phyloP scores from a whole-genome alignment of 1,139 yeast genomes.

The Candida buenavistaensis region DNA sequence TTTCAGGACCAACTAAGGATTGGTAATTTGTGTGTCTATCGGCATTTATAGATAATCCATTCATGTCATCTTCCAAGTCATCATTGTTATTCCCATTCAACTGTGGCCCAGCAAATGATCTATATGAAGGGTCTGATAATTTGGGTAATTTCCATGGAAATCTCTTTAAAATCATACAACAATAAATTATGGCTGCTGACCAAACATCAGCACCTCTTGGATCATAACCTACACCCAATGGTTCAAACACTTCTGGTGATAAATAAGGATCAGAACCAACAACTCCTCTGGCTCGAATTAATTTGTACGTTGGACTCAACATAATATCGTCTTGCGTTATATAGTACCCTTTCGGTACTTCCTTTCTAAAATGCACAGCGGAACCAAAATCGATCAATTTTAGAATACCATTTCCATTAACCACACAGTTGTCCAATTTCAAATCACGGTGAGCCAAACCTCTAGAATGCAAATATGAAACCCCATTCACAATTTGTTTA shows the following conservation, averaged over 20 bases:
- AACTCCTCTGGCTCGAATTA: constrained; percentile 57
- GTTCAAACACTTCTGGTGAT: constrained; percentile 71
- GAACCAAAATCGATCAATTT: constrained; percentile 79
- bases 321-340: constrained; percentile 25
- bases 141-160: constrained; percentile 83
- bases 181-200: constrained; percentile 75
- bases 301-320: constrained; percentile 23
- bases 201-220: constrained; percentile 75
- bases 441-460: constrained; percentile 80
- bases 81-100: constrained; percentile 4
- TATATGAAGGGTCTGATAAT: constrained; percentile 53
- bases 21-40: constrained; percentile 11
- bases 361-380: constrained; percentile 59
- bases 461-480: constrained; percentile 57
- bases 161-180: constrained; percentile 69
- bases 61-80: constrained; percentile 8
- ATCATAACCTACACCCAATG: constrained; percentile 51
- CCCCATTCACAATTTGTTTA: constrained; percentile 65
- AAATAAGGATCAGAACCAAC: constrained; percentile 82
- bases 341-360: constrained; percentile 25
- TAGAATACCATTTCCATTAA: constrained; percentile 56
- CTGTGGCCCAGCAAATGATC: constrained; percentile 28
- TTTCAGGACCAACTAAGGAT: constrained; percentile 27
- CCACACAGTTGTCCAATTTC: constrained; percentile 78
- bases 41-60: constrained; percentile 4